A percentile compares a stretch with the other conserved stretches of the same genome.
Conservation (phyloP, 805 yeast species). For the Starmerella potacharoeniae region DNA sequence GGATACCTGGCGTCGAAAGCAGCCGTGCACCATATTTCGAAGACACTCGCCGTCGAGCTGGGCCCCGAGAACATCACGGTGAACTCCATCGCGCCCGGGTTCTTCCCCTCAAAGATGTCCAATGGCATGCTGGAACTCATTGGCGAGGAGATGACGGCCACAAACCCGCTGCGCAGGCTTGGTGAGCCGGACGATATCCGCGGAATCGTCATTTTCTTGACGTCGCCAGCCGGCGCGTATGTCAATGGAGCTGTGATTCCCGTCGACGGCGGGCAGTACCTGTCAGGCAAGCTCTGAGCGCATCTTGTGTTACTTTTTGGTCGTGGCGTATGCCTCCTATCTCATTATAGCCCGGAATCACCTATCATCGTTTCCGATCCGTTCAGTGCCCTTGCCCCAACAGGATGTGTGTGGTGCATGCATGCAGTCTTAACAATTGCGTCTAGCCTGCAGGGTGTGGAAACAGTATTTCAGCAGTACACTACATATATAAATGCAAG, state of each 20-base stretch:
- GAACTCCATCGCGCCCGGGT: conserved; percentile 64
- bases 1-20: conserved; percentile 69
- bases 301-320: neutral
- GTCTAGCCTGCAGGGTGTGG: neutral
- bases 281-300: conserved; percentile 28
- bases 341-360: too few relatives aligned
- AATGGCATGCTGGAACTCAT: conserved; percentile 45
- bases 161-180: conserved; percentile 52
- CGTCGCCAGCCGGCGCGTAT: conserved; percentile 47
- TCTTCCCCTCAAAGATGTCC: conserved; percentile 66
- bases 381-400: too few relatives aligned
- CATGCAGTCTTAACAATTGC: neutral
- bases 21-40: conserved; percentile 58
- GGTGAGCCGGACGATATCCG: conserved; percentile 53
- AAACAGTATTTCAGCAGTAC: neutral
- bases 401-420: neutral
- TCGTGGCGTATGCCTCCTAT: neutral
- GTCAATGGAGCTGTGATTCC: conserved; percentile 58
- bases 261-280: conserved; percentile 56
- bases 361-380: too few relatives aligned
- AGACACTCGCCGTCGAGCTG: conserved; percentile 50
- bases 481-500: neutral
- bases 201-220: conserved; percentile 44
- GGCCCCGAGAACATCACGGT: conserved; percentile 59
- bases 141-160: conserved; percentile 41